Percentiles rank a stretch among this genome's conserved stretches.
phyloP scores from a whole-genome alignment of 139 green algal species.

The Coelastrella sp. region DNA sequence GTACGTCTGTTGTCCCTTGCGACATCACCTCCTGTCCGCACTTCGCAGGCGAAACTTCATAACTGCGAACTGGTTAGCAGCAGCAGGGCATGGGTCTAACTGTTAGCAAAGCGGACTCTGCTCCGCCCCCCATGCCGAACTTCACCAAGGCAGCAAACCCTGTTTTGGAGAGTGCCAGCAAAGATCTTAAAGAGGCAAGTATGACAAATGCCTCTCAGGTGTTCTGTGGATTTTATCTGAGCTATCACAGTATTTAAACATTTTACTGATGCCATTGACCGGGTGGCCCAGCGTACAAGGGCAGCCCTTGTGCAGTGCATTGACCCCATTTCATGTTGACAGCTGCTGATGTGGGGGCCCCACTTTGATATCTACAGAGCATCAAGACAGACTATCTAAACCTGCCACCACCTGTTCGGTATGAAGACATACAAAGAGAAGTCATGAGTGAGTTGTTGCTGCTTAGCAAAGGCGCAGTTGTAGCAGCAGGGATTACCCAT shows the following conservation, averaged over 20 bases:
- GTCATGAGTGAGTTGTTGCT: conserved; percentile 74
- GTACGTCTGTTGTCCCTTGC: too few species aligned
- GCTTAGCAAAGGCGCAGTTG: not conserved
- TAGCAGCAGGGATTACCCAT: not conserved
- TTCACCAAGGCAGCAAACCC: conserved; percentile 49
- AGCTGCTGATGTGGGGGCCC: not conserved
- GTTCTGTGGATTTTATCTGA: not conserved
- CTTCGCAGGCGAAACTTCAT: too few species aligned
- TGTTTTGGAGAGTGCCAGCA: conserved; percentile 37
- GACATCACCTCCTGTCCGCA: too few species aligned
- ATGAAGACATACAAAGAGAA: conserved; percentile 96
- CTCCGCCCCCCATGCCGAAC: conserved; percentile 65
- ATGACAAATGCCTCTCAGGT: not conserved
- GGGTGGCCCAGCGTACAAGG: not conserved
- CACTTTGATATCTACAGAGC: conserved; percentile 13
- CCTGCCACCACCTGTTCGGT: conserved; percentile 89
- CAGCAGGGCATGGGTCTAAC: conserved; percentile 50
- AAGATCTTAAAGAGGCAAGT: conserved; percentile 52
- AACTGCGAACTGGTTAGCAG: too few species aligned
- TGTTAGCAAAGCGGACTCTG: conserved; percentile 53
- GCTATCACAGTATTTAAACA: not conserved
- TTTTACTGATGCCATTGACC: not conserved
- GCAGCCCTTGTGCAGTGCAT: too few species aligned
- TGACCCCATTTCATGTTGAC: not conserved
- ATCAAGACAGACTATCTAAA: conserved; percentile 60